Conservation (phyloP, 2,329 filamentous ascomycete species). For the Hymenotorrendiella dingleyae region DNA sequence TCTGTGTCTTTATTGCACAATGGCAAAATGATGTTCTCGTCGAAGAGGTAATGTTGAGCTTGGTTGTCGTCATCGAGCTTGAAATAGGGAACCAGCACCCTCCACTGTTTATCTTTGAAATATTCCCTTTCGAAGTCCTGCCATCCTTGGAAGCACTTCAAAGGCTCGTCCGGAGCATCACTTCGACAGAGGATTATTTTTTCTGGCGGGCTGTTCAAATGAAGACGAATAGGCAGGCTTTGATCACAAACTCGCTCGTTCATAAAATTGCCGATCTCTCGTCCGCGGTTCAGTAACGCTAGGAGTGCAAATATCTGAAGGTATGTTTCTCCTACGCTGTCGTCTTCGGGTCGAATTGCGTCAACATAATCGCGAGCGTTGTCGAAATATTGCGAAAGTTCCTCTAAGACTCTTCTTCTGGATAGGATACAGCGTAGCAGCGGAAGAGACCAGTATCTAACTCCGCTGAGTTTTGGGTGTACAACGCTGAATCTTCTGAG, state of each 20-base stretch:
- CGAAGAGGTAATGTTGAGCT: not conserved
- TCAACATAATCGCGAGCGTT: not conserved
- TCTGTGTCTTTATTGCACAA: slow-evolving; percentile 1
- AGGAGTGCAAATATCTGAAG: slow-evolving; percentile 4
- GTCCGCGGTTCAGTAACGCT: not conserved
- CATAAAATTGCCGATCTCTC: slow-evolving; percentile 4
- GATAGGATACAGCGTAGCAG: too few relatives aligned
- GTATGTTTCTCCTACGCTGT: not conserved
- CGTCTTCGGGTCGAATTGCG: not conserved
- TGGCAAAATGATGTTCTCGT: slow-evolving; percentile 3
- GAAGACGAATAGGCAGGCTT: not conserved
- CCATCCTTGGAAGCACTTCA: not conserved
- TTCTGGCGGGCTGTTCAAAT: not conserved
- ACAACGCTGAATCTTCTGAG: too few relatives aligned
- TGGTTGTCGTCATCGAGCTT: too few relatives aligned
- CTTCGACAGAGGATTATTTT: not conserved
- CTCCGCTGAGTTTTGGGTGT: too few relatives aligned
- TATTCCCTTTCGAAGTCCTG: not conserved
- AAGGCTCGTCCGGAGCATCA: not conserved
- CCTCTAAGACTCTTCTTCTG: not conserved
- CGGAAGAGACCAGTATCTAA: too few relatives aligned
- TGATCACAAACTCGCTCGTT: slow-evolving; percentile 6
- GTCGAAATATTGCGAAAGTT: not conserved
- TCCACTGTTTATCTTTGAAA: slow-evolving; percentile 3
- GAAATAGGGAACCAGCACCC: slow-evolving; percentile 6